Evolutionary conservation across 441 rosid species (phyloP).

Genomic region (Flueggea neowawraea): DNA sequence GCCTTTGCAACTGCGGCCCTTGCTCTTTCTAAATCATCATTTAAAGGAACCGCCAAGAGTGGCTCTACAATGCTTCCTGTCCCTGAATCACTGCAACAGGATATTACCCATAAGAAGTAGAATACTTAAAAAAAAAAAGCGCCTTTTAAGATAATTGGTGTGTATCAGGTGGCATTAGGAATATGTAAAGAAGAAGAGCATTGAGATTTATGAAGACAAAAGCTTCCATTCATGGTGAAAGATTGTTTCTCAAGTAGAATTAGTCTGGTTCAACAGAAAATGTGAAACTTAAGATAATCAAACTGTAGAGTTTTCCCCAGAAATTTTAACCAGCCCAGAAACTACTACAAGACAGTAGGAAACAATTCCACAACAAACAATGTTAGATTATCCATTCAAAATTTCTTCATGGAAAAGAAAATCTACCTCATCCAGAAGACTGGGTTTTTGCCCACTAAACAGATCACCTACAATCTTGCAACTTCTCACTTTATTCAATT

Average conservation of each 20-base stretch:
- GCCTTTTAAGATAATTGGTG: background rate
- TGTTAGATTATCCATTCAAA: no score
- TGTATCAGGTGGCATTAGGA: no score
- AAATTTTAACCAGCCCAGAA: constrained; percentile 4
- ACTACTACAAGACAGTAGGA: background rate
- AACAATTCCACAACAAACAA: background rate
- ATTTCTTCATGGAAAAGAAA: no score
- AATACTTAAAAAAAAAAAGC: constrained; percentile 8
- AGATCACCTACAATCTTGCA: no score
- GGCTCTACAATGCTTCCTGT: constrained; percentile 73
- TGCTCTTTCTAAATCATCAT: constrained; percentile 83
- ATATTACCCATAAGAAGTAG: constrained; percentile 34
- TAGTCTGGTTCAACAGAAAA: no score
- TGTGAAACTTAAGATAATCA: background rate
- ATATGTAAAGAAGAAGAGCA: no score
- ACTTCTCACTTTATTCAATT: no score
- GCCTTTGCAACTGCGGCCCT: constrained; percentile 72
- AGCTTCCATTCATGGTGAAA: no score
- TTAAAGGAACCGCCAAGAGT: constrained; percentile 70
- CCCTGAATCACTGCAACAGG: constrained; percentile 78
- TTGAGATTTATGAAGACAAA: no score
- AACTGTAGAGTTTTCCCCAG: background rate
- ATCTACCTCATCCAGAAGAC: no score
- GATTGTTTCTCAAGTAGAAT: no score
- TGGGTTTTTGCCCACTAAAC: no score